phyloP scores from a whole-genome alignment of 257 asterid genomes.

The Solanum lycopersicoides region DNA sequence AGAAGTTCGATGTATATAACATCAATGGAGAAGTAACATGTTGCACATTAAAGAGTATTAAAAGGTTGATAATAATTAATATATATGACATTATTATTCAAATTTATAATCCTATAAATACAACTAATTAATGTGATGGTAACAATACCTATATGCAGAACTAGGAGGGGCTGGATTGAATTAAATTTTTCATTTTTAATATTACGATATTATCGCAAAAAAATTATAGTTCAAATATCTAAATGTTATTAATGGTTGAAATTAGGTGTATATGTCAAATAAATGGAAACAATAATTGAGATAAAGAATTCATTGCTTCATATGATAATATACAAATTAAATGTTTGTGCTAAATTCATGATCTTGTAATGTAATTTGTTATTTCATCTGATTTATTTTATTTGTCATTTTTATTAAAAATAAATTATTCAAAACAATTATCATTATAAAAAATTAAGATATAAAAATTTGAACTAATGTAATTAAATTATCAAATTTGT shows the following conservation, averaged over 20 bases:
- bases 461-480: too few species aligned
- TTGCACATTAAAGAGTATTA: neutral
- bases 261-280: constrained; percentile 16
- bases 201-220: neutral
- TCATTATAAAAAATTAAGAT: neutral
- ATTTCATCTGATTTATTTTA: neutral
- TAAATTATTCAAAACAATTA: neutral
- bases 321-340: too few species aligned
- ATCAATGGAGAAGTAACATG: neutral
- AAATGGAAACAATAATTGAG: constrained; percentile 74
- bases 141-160: constrained; percentile 14
- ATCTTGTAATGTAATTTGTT: neutral
- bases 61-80: neutral
- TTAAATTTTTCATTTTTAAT: neutral
- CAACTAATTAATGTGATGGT: constrained; percentile 17
- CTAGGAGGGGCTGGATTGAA: neutral
- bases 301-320: constrained; percentile 21
- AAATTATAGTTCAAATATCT: neutral
- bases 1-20: neutral
- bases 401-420: neutral
- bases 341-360: neutral
- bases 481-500: too few species aligned
- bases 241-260: neutral
- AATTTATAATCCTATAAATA: neutral
- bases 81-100: constrained; percentile 5